These are phyloP conservation scores for Scedosporium apiospermum DNA, from an alignment of 2,329 filamentous ascomycete genomes.

Conservation along the genomic window DNA sequence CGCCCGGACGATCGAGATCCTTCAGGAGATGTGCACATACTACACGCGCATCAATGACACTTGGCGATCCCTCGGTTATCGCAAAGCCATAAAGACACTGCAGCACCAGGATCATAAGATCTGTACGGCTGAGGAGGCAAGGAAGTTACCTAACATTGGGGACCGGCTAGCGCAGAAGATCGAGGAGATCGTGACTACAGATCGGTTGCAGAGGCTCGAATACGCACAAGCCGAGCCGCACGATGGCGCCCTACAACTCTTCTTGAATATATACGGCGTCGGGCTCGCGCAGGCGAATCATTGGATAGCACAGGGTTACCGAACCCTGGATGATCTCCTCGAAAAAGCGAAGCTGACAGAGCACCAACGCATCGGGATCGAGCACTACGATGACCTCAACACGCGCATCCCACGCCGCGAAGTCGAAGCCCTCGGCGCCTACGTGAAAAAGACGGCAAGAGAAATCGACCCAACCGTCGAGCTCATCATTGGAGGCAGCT, in stretches of 20 bases:
- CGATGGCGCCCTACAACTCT: constrained; percentile 56
- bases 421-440: constrained; percentile 57
- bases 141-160: constrained; percentile 59
- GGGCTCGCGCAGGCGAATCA: constrained; percentile 59
- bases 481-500: constrained; percentile 73
- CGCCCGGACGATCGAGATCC: constrained; percentile 60
- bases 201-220: constrained; percentile 62
- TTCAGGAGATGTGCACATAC: constrained; percentile 71
- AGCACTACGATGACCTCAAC: constrained; percentile 71
- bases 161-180: constrained; percentile 71
- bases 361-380: constrained; percentile 67
- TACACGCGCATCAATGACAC: constrained; percentile 67
- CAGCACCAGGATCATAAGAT: constrained; percentile 56
- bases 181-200: constrained; percentile 74
- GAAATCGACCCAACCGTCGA: constrained; percentile 55
- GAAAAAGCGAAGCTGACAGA: constrained; percentile 51
- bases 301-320: constrained; percentile 69
- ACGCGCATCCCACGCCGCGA: constrained; percentile 69
- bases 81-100: constrained; percentile 66
- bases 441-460: constrained; percentile 51
- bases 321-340: constrained; percentile 62
- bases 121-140: constrained; percentile 59
- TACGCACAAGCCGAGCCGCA: constrained; percentile 56
- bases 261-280: constrained; percentile 72
- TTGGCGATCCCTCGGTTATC: constrained; percentile 69